Conservation (phyloP, 805 yeast genomes). For the Candida broadrunensis region DNA sequence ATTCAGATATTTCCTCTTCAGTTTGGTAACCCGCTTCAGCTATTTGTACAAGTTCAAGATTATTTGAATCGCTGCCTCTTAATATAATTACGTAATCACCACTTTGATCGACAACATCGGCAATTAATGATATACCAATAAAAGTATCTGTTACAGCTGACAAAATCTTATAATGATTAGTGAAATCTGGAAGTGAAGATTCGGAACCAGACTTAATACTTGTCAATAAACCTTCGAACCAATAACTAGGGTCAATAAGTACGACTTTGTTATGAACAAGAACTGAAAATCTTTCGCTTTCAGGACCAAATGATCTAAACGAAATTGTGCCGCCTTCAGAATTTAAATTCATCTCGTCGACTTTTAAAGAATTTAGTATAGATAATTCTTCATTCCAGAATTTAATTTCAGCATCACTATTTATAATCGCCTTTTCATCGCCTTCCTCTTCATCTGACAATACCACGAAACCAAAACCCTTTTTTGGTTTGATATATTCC, state of each 20-base stretch:
- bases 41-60: slow-evolving; percentile 13
- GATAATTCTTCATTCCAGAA: slow-evolving; percentile 12
- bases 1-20: not conserved
- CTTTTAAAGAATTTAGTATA: slow-evolving; percentile 9
- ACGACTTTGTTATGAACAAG: slow-evolving; percentile 8
- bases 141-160: slow-evolving; percentile 4
- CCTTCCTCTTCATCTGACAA: slow-evolving; percentile 8
- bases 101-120: slow-evolving; percentile 23
- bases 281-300: slow-evolving; percentile 5
- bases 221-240: slow-evolving; percentile 11
- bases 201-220: not conserved
- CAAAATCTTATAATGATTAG: slow-evolving; percentile 5
- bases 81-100: slow-evolving; percentile 25
- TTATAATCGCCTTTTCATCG: not conserved
- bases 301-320: slow-evolving; percentile 3
- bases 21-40: not conserved
- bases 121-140: slow-evolving; percentile 13
- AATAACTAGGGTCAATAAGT: slow-evolving; percentile 10
- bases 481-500: slow-evolving; percentile 16
- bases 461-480: slow-evolving; percentile 30
- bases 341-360: slow-evolving; percentile 13
- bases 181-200: not conserved
- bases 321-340: not conserved
- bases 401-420: slow-evolving; percentile 1
- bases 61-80: slow-evolving; percentile 7